A percentile compares a stretch with the other conserved stretches of the same genome.
phyloP scores from a whole-genome alignment of 2,329 filamentous ascomycete genomes.

The Aulographum hederae region DNA sequence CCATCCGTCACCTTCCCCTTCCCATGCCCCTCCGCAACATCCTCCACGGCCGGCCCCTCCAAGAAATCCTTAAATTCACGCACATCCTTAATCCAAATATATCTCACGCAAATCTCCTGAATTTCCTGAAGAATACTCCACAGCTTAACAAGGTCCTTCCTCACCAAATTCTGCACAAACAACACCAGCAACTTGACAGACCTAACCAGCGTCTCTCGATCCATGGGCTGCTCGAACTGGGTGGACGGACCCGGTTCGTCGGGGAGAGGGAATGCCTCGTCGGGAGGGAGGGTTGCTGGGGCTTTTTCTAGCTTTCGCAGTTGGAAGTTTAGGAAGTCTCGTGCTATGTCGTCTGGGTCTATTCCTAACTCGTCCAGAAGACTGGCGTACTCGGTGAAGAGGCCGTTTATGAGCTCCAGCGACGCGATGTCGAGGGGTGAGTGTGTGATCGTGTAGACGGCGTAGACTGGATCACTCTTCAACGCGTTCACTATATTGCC shows the following conservation, averaged over 20 bases:
- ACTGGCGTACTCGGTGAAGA: constrained; percentile 13
- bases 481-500: neutral
- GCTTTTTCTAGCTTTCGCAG: constrained; percentile 16
- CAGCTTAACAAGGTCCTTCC: constrained; percentile 12
- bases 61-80: constrained; percentile 14
- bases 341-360: constrained; percentile 13
- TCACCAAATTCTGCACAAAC: constrained; percentile 19
- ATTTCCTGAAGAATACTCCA: constrained; percentile 20
- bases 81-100: constrained; percentile 21
- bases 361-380: constrained; percentile 11
- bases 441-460: constrained; percentile 13
- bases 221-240: too few species aligned
- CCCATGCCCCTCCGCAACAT: neutral
- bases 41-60: neutral
- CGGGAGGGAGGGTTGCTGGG: neutral
- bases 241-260: too few species aligned
- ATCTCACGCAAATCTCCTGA: constrained; percentile 20
- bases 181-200: constrained; percentile 18
- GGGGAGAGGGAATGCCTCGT: neutral
- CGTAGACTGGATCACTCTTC: constrained; percentile 7
- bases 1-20: neutral
- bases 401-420: constrained; percentile 19
- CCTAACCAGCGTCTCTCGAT: constrained; percentile 17
- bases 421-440: constrained; percentile 18
- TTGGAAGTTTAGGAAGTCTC: constrained; percentile 19